These are phyloP conservation scores for Ophiocordyceps camponoti-rufipedis DNA, from an alignment of 2,329 filamentous ascomycete species.

Conservation along the genomic window DNA sequence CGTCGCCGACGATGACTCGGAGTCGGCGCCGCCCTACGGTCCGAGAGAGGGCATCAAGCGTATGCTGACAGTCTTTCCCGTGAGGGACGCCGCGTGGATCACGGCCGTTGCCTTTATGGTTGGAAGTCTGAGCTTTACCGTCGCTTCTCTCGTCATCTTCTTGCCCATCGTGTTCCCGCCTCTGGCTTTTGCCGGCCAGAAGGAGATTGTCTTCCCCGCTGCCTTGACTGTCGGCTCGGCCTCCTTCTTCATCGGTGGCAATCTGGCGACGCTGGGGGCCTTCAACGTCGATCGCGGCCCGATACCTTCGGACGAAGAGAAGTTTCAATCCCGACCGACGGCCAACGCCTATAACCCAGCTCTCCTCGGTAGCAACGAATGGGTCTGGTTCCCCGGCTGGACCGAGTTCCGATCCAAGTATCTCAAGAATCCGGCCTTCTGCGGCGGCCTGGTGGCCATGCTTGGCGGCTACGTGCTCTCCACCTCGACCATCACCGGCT, in stretches of 20 bases:
- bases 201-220: background rate
- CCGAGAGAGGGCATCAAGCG: background rate
- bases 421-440: background rate
- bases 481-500: background rate
- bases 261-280: background rate
- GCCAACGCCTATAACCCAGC: background rate
- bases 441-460: background rate
- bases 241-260: background rate
- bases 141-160: background rate
- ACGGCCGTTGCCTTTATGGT: background rate
- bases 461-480: background rate
- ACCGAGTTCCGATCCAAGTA: background rate
- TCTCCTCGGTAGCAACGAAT: background rate
- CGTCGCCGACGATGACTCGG: background rate
- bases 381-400: background rate
- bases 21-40: background rate
- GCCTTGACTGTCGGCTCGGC: background rate
- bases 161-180: background rate
- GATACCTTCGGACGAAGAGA: background rate
- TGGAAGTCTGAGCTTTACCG: background rate
- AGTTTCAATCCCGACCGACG: background rate
- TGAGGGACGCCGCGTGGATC: background rate
- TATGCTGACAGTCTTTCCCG: background rate
- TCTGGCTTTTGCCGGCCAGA: background rate
- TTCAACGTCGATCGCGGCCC: background rate